A percentile compares a stretch with the other conserved stretches of the same genome.
Evolutionary conservation across 371 early-diverging fungal genomes (phyloP).

Genomic region (Syncephalastrum contaminatum): DNA sequence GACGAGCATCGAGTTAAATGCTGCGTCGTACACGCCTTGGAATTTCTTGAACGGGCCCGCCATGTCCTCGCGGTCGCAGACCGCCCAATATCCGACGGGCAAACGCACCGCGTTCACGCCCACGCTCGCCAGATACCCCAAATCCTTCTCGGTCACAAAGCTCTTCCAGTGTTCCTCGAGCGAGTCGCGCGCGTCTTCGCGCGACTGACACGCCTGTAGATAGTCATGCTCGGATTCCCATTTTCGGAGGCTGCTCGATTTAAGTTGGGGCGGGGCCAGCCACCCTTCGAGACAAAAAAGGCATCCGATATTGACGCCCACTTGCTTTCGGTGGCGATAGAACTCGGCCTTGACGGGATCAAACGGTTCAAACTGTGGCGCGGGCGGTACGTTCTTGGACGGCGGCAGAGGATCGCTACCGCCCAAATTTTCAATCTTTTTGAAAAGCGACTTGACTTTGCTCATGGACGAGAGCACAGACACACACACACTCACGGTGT

Average conservation of each 20-base stretch:
- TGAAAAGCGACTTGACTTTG: slow-evolving; percentile 13
- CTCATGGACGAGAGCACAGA: no score
- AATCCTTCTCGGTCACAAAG: slow-evolving; percentile 63
- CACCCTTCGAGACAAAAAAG: slow-evolving; percentile 64
- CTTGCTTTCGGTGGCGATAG: slow-evolving; percentile 28
- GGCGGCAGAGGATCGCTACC: slow-evolving; percentile 5
- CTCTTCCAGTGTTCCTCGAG: slow-evolving; percentile 56
- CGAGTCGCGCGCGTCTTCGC: slow-evolving; percentile 33
- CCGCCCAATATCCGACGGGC: slow-evolving; percentile 70
- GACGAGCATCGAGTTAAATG: slow-evolving; percentile 42
- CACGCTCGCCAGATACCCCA: slow-evolving; percentile 43
- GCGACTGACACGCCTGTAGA: slow-evolving; percentile 42
- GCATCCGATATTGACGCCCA: slow-evolving; percentile 67
- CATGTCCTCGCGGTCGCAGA: slow-evolving; percentile 20
- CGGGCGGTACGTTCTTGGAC: slow-evolving; percentile 12
- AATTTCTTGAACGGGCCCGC: slow-evolving; percentile 20
- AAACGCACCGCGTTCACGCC: slow-evolving; percentile 69
- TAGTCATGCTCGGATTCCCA: slow-evolving; percentile 36
- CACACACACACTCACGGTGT: no score
- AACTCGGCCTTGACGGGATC: slow-evolving; percentile 19
- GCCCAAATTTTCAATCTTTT: slow-evolving; percentile 12
- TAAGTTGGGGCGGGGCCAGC: slow-evolving; percentile 35
- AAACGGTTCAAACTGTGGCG: slow-evolving; percentile 19
- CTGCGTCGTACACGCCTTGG: slow-evolving; percentile 30
- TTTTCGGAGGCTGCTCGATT: slow-evolving; percentile 34